Percentiles rank a stretch among this genome's conserved stretches.
Evolutionary conservation across 2,329 filamentous ascomycete species (phyloP).

Genomic region (Didymellaceae sp.): DNA sequence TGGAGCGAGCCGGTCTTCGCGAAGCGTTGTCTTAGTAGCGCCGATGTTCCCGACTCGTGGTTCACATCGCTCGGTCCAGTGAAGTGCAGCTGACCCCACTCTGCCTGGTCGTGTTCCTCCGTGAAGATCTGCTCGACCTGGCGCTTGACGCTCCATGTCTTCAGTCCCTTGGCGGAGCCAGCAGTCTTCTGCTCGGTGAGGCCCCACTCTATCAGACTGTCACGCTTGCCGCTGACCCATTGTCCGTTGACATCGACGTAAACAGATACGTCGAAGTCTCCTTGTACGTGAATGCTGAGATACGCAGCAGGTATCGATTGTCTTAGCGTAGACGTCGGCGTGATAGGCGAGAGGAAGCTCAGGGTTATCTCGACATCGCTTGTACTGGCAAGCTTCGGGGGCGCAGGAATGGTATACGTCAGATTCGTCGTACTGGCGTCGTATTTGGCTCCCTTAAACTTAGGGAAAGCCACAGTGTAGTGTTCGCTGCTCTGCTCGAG

Average conservation of each 20-base stretch:
- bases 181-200: slow-evolving; percentile 56
- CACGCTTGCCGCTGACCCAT: slow-evolving; percentile 80
- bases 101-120: slow-evolving; percentile 73
- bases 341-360: slow-evolving; percentile 79
- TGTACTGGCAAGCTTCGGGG: slow-evolving; percentile 40
- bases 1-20: slow-evolving; percentile 69
- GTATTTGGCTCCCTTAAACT: slow-evolving; percentile 67
- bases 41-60: slow-evolving; percentile 75
- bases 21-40: slow-evolving; percentile 70
- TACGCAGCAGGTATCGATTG: slow-evolving; percentile 86
- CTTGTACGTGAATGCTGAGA: slow-evolving; percentile 72
- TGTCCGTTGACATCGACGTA: slow-evolving; percentile 62
- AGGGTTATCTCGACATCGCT: slow-evolving; percentile 62
- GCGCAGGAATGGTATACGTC: slow-evolving; percentile 65
- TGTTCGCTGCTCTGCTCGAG: slow-evolving; percentile 52
- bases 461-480: slow-evolving; percentile 65
- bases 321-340: slow-evolving; percentile 78
- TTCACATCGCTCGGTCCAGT: slow-evolving; percentile 70
- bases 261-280: slow-evolving; percentile 60
- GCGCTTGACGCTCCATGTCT: slow-evolving; percentile 71
- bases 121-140: slow-evolving; percentile 72
- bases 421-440: slow-evolving; percentile 75
- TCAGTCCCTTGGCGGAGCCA: slow-evolving; percentile 54
- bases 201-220: slow-evolving; percentile 73
- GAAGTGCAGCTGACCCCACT: slow-evolving; percentile 85